Base-by-base conservation (phyloP, 2,329 filamentous ascomycete genomes). In the Paramyrothecium sp. region DNA sequence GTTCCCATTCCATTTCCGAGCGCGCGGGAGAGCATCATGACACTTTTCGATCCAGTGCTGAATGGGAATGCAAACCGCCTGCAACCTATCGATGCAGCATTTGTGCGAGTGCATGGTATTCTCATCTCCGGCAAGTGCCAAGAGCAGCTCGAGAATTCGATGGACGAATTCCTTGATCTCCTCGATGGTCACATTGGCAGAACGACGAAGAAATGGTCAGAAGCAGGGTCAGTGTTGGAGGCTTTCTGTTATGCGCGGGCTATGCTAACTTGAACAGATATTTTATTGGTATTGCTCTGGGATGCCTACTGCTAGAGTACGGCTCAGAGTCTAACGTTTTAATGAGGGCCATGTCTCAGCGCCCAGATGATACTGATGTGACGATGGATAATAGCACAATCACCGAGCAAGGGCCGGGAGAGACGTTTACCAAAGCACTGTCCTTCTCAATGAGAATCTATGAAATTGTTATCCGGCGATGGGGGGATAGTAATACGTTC, bases 21-120 rank as follows among this genome's bases (percentile, higher is more conserved):
- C n/a, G 86, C 89, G 0, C 80, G 82, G 5, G 89, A 91, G 52
- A 90, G 83, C 0, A 86, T 93, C 41, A 78, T 88, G 69, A 91
- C 88, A 0, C 71, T 93, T 0, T 88, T 93, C 54, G 83, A 87
- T 3, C 85, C 85, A 0, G 72, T 87, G 0, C 62, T 88, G 4
- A 75, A 57, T 26, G 69, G 72, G 3, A 70, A 66, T 54, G 58
- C 69, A 33, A 66, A 72, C 16, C 73, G 72, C 3, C 67, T 75
- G 33, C 63, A 69, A 5, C 55, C 59, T 0, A 63, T 86, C 1
- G 88, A 92, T 59, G 75, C 81, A 0, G 76, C 78, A 0, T 90
- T 87, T 57, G 84, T 91, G 16, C 84, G 81, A 5, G 76, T 82
- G 0, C 87, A 91, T 59, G 89, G 81, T 0, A 79, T 88, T 8